Conservation (phyloP, 306 rosid species). For the Betula pendula region DNA sequence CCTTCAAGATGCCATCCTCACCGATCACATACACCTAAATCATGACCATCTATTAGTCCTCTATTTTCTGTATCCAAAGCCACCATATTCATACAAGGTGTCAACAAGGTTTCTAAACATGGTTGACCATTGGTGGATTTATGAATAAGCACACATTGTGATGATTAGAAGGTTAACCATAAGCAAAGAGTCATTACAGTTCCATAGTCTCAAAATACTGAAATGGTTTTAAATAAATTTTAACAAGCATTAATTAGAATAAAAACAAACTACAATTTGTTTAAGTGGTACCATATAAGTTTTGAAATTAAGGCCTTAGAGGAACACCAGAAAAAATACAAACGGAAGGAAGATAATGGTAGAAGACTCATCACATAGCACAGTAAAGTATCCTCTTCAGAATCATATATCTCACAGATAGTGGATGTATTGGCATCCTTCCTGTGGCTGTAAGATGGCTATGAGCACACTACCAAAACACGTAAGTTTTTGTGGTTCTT, state of each 20-base stretch:
- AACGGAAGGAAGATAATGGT: background rate
- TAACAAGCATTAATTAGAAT: background rate
- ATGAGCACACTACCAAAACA: background rate
- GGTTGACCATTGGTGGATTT: background rate
- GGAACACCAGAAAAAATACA: background rate
- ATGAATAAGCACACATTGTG: background rate
- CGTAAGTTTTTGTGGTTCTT: background rate
- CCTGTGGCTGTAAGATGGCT: background rate
- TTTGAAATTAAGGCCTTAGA: background rate
- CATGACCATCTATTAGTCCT: constrained; percentile 32
- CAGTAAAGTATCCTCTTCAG: background rate
- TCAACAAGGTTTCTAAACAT: constrained; percentile 1
- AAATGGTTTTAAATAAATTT: background rate
- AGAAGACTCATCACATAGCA: background rate
- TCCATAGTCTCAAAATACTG: background rate
- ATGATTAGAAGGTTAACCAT: background rate
- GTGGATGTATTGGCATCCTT: background rate
- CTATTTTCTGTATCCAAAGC: constrained; percentile 14
- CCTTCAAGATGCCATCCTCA: constrained; percentile 97
- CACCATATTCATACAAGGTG: background rate
- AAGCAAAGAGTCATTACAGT: background rate
- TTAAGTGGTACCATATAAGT: background rate
- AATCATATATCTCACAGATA: background rate
- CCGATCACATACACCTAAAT: constrained; percentile 93
- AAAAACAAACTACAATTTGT: background rate